A percentile compares a stretch with the other conserved stretches of the same genome.
These are phyloP conservation scores for Podospora pseudoanserina DNA, from an alignment of 495 filamentous ascomycete species.

Conservation along the genomic window DNA sequence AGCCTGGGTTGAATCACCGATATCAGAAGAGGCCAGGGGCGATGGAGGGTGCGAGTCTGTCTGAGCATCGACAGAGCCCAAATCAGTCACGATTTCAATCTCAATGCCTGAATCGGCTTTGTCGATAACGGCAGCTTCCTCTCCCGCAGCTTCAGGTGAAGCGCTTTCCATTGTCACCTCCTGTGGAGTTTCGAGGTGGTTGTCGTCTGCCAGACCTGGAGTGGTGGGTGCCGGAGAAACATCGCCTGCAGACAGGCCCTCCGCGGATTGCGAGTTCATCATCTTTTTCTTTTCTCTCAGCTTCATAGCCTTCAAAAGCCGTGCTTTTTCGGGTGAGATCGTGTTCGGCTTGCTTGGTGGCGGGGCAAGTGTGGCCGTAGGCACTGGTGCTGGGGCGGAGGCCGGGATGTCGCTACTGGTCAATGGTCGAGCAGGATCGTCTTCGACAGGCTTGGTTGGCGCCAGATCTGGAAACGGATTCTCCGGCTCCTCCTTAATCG, in stretches of 20 bases:
- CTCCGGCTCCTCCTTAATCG: slow-evolving; percentile 30
- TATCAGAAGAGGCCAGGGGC: slow-evolving; percentile 46
- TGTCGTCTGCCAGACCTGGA: slow-evolving; percentile 13
- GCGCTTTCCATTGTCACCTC: not conserved
- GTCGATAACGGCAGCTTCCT: slow-evolving; percentile 7
- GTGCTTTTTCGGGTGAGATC: slow-evolving; percentile 83
- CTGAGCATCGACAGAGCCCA: slow-evolving; percentile 32
- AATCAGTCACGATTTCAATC: slow-evolving; percentile 38
- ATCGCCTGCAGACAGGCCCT: slow-evolving; percentile 16
- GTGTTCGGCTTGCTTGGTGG: slow-evolving; percentile 49
- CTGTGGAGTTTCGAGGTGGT: slow-evolving; percentile 6
- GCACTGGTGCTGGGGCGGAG: slow-evolving; percentile 20
- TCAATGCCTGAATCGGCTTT: slow-evolving; percentile 41
- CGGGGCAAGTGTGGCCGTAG: slow-evolving; percentile 47
- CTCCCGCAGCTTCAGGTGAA: not conserved
- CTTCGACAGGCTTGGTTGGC: slow-evolving; percentile 18
- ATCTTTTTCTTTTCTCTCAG: slow-evolving; percentile 74
- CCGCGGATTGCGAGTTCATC: slow-evolving; percentile 32
- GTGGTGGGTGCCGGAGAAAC: slow-evolving; percentile 19
- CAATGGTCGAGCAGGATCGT: slow-evolving; percentile 34
- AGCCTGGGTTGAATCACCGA: slow-evolving; percentile 51
- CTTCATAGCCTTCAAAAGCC: slow-evolving; percentile 91
- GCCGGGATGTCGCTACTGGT: slow-evolving; percentile 41
- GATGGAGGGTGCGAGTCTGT: slow-evolving; percentile 52
- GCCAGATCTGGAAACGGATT: slow-evolving; percentile 16